Percentiles rank a stretch among this genome's conserved stretches.
phyloP scores from a whole-genome alignment of 805 yeast genomes.

The Hanseniaspora meyeri region DNA sequence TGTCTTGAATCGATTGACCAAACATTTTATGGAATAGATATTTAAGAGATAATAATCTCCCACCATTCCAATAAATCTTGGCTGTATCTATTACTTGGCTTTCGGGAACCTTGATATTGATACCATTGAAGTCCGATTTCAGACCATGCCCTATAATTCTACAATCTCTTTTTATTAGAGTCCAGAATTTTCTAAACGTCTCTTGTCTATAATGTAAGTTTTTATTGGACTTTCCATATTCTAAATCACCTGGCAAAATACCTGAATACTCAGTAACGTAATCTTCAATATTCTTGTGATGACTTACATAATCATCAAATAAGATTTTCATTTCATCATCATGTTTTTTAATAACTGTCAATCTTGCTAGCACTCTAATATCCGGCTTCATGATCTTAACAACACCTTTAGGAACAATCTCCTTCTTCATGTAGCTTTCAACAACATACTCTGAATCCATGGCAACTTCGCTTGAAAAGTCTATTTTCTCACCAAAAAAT shows the following conservation, averaged over 20 bases:
- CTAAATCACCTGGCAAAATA: constrained; percentile 83
- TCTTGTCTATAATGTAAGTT: constrained; percentile 68
- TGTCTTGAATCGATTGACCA: constrained; percentile 67
- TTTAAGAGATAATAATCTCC: constrained; percentile 69
- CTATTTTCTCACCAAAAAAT: constrained; percentile 47
- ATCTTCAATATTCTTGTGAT: constrained; percentile 59
- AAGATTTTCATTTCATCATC: constrained; percentile 32
- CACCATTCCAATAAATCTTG: constrained; percentile 61
- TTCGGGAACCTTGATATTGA: constrained; percentile 78
- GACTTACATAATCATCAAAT: constrained; percentile 83
- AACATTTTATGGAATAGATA: constrained; percentile 74
- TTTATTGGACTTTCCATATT: constrained; percentile 50
- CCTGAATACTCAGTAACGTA: constrained; percentile 87
- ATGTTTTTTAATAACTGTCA: constrained; percentile 48
- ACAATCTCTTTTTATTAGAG: constrained; percentile 76
- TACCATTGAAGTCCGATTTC: constrained; percentile 80
- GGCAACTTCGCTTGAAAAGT: constrained; percentile 74
- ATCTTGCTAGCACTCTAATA: constrained; percentile 67
- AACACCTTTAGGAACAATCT: constrained; percentile 60
- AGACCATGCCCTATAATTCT: constrained; percentile 92
- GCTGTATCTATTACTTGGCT: constrained; percentile 84
- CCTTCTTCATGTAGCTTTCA: constrained; percentile 64
- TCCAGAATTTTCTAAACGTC: constrained; percentile 82
- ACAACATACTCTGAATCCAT: constrained; percentile 95
- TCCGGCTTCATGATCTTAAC: constrained; percentile 63